Evolutionary conservation across 2,329 filamentous ascomycete genomes (phyloP), one percentile per base, ranked within the genome.

Genomic region (Alternaria gaisen): DNA sequence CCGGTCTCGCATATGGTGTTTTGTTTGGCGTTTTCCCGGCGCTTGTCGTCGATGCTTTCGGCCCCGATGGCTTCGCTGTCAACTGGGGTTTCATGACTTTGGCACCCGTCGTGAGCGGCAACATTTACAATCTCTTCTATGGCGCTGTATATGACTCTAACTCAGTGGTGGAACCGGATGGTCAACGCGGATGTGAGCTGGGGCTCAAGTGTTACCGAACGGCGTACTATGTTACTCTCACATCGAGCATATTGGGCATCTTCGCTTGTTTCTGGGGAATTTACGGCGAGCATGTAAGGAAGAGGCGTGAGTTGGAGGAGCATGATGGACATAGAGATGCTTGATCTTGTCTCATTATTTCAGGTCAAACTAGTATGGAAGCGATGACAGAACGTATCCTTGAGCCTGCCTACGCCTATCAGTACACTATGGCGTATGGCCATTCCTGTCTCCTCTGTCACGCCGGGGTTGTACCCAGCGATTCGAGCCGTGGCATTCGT

Each of bases 61-160:
- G 95, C 8, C 91, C 97, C 26, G 86, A 90, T 62, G 94, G 94
- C 1, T 84, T 99, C 47, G 93, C 91, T 56, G 92, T 97, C 75
- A 99, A 98, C 74, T 99, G 95, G 94, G 95, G 95, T 14, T 90
- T 91, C 70, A 96, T 99, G 89, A 97, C 93, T 0, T 83, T 97
- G 48, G 90, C 92, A 3, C 94, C 94, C 0, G 92, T 97, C 3
- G 80, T 97, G 28, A 93, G 90, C 9, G 94, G 93, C 51, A 97
- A 98, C 71, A 79, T 97, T 22, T 98, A 97, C 84, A 99, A 98
- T 75, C 81, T 97, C 1, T 88, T 95, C 59, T 99, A 98, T 76
- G 95, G 95, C 50, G 81, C 71, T 2, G 88, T 97, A 0, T 96
- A 93, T 69, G 95, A 99, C 76, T 81, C 82, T 9, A 93, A 97